Conservation (phyloP, 208 protist genomes). For the Balamuthia mandrillaris region DNA sequence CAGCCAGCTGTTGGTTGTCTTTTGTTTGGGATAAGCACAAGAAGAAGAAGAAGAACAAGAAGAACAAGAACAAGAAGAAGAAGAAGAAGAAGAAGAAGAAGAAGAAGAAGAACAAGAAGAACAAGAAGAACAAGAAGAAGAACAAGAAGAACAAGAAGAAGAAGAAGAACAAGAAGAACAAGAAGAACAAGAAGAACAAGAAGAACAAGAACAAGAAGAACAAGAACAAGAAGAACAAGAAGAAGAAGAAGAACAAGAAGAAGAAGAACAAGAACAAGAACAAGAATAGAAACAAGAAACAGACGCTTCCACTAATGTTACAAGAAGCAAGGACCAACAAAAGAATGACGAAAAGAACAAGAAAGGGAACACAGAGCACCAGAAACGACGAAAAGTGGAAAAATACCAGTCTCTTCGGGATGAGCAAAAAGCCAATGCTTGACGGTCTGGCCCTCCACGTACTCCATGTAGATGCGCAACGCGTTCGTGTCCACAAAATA, state of each 20-base stretch:
- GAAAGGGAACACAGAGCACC: background rate
- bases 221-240: too few species aligned
- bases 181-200: too few species aligned
- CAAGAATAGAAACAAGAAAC: too few species aligned
- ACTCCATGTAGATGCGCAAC: constrained; percentile 54
- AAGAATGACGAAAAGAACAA: background rate
- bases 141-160: background rate
- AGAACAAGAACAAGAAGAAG: background rate
- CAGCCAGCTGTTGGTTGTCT: constrained; percentile 49
- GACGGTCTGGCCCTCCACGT: constrained; percentile 54
- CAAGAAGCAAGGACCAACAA: background rate
- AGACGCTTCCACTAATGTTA: background rate
- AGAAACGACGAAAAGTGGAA: background rate
- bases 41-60: background rate
- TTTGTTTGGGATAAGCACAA: background rate
- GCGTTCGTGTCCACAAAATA: constrained; percentile 38
- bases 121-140: background rate
- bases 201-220: too few species aligned
- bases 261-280: too few species aligned
- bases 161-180: too few species aligned
- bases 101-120: background rate
- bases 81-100: background rate
- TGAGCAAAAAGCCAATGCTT: constrained; percentile 9
- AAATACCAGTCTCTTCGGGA: background rate
- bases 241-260: too few species aligned